A percentile compares a stretch with the other conserved stretches of the same genome.
These are phyloP conservation scores for Neocatenulostroma microsporum DNA, from an alignment of 2,329 filamentous ascomycete species.

Conservation along the genomic window DNA sequence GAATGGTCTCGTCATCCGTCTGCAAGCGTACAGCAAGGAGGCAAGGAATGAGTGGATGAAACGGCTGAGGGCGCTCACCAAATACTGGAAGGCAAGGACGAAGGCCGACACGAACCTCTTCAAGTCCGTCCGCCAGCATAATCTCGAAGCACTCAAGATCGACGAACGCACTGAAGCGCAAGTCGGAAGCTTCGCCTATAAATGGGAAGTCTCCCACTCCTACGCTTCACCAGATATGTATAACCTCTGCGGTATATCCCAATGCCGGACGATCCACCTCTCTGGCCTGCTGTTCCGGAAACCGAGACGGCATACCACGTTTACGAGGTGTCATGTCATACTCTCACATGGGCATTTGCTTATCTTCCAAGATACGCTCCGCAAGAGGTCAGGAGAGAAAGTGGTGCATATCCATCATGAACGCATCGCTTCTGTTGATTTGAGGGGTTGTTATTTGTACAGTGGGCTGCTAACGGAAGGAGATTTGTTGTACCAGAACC, in stretches of 20 bases:
- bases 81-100: constrained; percentile 55
- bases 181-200: constrained; percentile 58
- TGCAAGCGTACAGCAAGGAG: constrained; percentile 48
- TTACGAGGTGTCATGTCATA: constrained; percentile 53
- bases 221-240: constrained; percentile 58
- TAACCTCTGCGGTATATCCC: constrained; percentile 58
- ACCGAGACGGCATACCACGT: constrained; percentile 54
- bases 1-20: constrained; percentile 54
- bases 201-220: constrained; percentile 60
- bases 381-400: constrained; percentile 48
- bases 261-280: constrained; percentile 55
- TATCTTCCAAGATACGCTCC: constrained; percentile 54
- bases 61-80: constrained; percentile 48
- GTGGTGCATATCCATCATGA: constrained; percentile 56
- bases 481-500: constrained; percentile 57
- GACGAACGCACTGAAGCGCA: constrained; percentile 59
- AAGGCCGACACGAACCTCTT: constrained; percentile 51
- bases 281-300: constrained; percentile 58
- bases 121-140: constrained; percentile 50
- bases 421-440: constrained; percentile 50
- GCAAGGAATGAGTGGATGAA: constrained; percentile 57
- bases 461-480: constrained; percentile 54
- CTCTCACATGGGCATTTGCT: constrained; percentile 54
- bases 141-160: constrained; percentile 53
- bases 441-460: constrained; percentile 59